Evolutionary conservation across 495 filamentous ascomycete species (phyloP).

Genomic region (Lichina pygmaea): DNA sequence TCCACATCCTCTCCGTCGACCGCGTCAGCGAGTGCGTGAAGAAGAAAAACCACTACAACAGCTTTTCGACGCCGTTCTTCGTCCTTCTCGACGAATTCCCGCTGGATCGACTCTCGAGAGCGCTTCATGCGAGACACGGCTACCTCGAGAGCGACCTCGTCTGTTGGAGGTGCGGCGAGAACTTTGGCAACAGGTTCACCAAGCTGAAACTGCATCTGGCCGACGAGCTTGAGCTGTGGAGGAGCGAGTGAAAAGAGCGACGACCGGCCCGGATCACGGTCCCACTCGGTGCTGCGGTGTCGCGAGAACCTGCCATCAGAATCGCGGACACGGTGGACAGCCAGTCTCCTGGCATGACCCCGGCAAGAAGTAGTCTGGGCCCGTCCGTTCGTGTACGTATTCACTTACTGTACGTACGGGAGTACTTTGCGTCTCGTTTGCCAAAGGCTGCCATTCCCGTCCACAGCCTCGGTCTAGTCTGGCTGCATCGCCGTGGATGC

Average conservation of each 20-base stretch:
- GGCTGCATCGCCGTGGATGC: too few species aligned
- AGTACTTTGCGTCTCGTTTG: too few species aligned
- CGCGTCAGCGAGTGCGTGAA: conserved; percentile 40
- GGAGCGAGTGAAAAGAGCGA: conserved; percentile 21
- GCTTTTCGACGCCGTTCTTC: conserved; percentile 73
- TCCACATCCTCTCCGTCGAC: conserved; percentile 65
- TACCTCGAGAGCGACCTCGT: conserved; percentile 33
- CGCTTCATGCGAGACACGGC: conserved; percentile 24
- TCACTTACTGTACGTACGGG: too few species aligned
- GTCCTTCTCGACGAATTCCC: conserved; percentile 62
- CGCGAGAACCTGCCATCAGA: too few species aligned
- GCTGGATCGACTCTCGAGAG: conserved; percentile 28
- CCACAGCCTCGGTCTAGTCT: too few species aligned
- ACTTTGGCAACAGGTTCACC: conserved; percentile 45
- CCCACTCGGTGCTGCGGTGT: too few species aligned
- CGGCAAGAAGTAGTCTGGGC: too few species aligned
- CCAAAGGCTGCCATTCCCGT: too few species aligned
- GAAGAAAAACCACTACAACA: conserved; percentile 76
- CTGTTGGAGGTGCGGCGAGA: conserved; percentile 67
- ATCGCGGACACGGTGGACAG: too few species aligned
- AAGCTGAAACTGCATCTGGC: conserved; percentile 56
- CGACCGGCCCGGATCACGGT: too few species aligned
- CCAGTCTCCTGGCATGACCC: too few species aligned
- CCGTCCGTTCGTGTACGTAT: too few species aligned
- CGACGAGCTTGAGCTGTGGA: conserved; percentile 64